Evolutionary conservation across 352 stramenopile species (phyloP), one percentile per base, ranked within the genome.

Genomic region (Lagenidium sp.): DNA sequence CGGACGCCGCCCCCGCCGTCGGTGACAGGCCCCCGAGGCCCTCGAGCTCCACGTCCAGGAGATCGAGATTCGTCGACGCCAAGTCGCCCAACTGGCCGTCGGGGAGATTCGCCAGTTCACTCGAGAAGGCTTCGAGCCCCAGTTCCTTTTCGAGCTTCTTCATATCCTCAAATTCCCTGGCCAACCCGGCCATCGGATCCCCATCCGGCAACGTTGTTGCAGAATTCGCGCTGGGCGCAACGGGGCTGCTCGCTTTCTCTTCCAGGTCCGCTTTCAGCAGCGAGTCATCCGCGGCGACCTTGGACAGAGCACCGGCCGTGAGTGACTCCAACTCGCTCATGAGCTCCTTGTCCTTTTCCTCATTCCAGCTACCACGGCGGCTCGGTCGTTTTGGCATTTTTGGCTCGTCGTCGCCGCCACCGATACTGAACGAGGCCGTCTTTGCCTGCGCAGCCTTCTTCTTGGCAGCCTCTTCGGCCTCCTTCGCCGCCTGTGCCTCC

Each of bases 241-340:
- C n/a, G n/a, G n/a, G n/a, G n/a, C n/a, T n/a, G n/a, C n/a, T n/a
- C 11, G 37, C 41, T 37, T 53, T 30, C 7, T 8, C 16, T 13
- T 30, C 12, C 16, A 47, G 26, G 4, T 24, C 34, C 2, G 43
- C 39, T 11, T 47, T 42, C 18, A 51, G 5, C 21, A 55, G 22
- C 7, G 49, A 44, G 28, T 86, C 83, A 43, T 82, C 70, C 42
- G 47, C 43, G 3, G 50, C 65, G 31, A 59, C 69, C 46, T 83
- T 81, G 0, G 47, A 61, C n/a, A 83, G 47, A 13, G 75, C 63
- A 4, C 61, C 63, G 15, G 57, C 60, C 12, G 79, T 92, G 29
- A 92, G 47, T 15, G 81, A 91, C 55, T 94, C 76, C 6, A 94
- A 65, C 40, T 89, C 78, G 40, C 59, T 89, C 76, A 94, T 90